Evolutionary conservation across 129 eudicot genomes (phyloP), one percentile per base, ranked within the genome.

Genomic region (Heracleum sosnowskyi): DNA sequence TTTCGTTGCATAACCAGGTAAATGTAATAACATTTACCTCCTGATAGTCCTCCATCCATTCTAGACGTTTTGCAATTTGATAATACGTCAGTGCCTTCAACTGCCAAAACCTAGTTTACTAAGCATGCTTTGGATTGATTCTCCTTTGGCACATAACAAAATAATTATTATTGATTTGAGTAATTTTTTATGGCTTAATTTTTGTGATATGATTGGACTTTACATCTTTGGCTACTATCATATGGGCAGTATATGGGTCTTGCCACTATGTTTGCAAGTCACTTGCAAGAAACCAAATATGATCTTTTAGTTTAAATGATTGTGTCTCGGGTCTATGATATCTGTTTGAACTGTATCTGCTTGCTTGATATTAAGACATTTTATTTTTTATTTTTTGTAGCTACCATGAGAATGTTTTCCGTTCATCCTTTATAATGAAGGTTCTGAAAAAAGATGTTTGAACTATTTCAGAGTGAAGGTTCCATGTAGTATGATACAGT

Each of bases 1-100:
- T 95, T 95, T 76, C 98, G 98, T 76, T 95, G 98, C 79, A 86
- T 95, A 83, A 97, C 98, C 82, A 89, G 98, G 98, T 95, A 83
- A 76, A 28, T 39, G 28, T 16, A 37, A 44, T 78, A 62, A 73
- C 69, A 15, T 28, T 34, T 12, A 11, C 73, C 39, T 33, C 33
- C 24, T 31, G 34, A 20, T 33, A 33, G n/a, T 68, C 42, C 31
- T 57, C 24, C 35, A 15, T 68, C 22, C 41, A 4, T 33, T 33
- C 10, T 29, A 66, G 73, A 68, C 5, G 7, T 57, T 57, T n/a
- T 24, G 66, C 29, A 24, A 57, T 26, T 11, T 20, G n/a, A 22
- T 7, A 24, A 26, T 24, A 57, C 66, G n/a, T 57, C 66, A 16
- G 24, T 49, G n/a, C 57, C 8, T 18, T 10, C n/a, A 7, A n/a